A percentile compares a stretch with the other conserved stretches of the same genome.
Conservation (phyloP, 306 rosid species). For the Coriaria nepalensis region DNA sequence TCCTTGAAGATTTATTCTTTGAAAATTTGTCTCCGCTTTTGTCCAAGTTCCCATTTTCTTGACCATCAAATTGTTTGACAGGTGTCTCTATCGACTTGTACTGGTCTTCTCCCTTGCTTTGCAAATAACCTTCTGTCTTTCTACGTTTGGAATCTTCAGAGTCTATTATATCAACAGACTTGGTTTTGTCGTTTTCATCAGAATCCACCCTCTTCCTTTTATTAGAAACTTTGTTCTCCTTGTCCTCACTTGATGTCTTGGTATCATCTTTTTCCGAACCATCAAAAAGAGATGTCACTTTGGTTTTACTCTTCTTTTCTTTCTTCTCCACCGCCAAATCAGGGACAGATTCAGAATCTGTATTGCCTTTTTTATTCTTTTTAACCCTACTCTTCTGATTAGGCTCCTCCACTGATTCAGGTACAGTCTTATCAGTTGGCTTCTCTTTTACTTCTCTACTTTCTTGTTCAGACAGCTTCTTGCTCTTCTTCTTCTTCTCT, state of each 20-base stretch:
- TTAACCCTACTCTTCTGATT: conserved; percentile 31
- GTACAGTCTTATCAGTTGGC: conserved; percentile 5
- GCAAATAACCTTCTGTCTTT: conserved; percentile 26
- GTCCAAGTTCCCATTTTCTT: conserved; percentile 22
- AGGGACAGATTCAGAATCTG: conserved; percentile 28
- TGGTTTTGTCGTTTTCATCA: conserved; percentile 27
- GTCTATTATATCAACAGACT: conserved; percentile 22
- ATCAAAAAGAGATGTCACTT: conserved; percentile 13
- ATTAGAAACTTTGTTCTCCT: conserved; percentile 41
- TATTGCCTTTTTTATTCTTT: conserved; percentile 42
- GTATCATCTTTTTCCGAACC: conserved; percentile 20
- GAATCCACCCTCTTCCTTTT: conserved; percentile 51
- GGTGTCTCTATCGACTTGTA: conserved; percentile 13
- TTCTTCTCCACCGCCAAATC: conserved; percentile 28
- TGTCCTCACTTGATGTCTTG: conserved; percentile 20
- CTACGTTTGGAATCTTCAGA: conserved; percentile 49
- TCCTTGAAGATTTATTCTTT: conserved; percentile 29
- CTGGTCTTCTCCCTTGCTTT: conserved; percentile 22
- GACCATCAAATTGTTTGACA: conserved; percentile 11
- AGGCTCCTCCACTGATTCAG: conserved; percentile 14
- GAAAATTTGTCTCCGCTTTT: conserved; percentile 32
- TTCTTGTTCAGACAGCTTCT: conserved; percentile 7
- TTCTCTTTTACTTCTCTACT: conserved; percentile 10
- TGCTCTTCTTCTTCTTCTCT: conserved; percentile 14
- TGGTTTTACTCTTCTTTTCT: conserved; percentile 44